phyloP scores from a whole-genome alignment of 108 stramenopile genomes.

The Discostella pseudostelligera region DNA sequence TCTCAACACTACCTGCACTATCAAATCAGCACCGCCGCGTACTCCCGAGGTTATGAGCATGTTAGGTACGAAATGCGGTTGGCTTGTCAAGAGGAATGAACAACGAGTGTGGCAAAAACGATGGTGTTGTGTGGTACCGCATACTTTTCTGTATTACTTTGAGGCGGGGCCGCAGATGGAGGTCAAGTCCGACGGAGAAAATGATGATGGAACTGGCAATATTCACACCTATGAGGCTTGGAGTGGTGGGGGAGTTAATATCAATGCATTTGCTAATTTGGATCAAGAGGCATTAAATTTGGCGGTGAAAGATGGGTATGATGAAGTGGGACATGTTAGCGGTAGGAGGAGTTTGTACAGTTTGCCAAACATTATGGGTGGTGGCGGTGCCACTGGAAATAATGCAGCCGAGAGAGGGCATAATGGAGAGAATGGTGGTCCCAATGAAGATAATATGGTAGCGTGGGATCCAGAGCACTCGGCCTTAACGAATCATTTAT shows the following conservation, averaged over 20 bases:
- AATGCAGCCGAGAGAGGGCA: slow-evolving; percentile 18
- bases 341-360: slow-evolving; percentile 29
- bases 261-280: slow-evolving; percentile 46
- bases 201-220: slow-evolving; percentile 7
- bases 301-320: slow-evolving; percentile 69
- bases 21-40: slow-evolving; percentile 86
- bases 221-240: slow-evolving; percentile 18
- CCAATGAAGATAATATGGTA: slow-evolving; percentile 3
- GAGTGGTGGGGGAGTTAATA: slow-evolving; percentile 48
- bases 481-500: not conserved
- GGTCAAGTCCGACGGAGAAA: slow-evolving; percentile 52
- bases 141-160: slow-evolving; percentile 95
- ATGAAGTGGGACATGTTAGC: not conserved
- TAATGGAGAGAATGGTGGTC: not conserved
- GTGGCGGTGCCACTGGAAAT: slow-evolving; percentile 8
- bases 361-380: slow-evolving; percentile 23
- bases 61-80: slow-evolving; percentile 77
- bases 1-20: slow-evolving; percentile 86
- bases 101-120: slow-evolving; percentile 93
- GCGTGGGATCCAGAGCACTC: slow-evolving; percentile 15
- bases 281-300: slow-evolving; percentile 74
- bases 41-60: slow-evolving; percentile 81
- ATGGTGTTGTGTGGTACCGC: slow-evolving; percentile 95
- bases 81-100: slow-evolving; percentile 92
- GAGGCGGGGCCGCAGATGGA: slow-evolving; percentile 59